Evolutionary conservation across 2,329 filamentous ascomycete genomes (phyloP).

Genomic region (Colletotrichum paranaense): DNA sequence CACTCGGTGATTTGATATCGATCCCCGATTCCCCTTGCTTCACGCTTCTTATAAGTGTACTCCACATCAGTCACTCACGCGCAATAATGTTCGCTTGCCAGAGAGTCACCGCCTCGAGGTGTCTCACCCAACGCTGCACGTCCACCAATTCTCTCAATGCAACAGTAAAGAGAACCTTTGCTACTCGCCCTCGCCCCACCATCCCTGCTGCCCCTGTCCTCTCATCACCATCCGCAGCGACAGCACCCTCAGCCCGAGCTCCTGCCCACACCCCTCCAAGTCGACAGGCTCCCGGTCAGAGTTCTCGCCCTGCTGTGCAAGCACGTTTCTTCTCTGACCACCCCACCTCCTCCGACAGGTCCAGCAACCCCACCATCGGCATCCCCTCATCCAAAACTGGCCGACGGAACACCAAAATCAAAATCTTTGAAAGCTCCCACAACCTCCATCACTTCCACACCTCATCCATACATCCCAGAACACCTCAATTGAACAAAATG

Average conservation of each 20-base stretch:
- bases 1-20: background rate
- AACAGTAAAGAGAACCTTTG: conserved; percentile 26
- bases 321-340: conserved; percentile 35
- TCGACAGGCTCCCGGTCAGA: background rate
- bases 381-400: conserved; percentile 42
- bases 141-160: conserved; percentile 15
- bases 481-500: conserved; percentile 64
- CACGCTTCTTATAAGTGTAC: background rate
- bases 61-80: background rate
- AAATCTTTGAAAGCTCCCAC: conserved; percentile 41
- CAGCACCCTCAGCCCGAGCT: background rate
- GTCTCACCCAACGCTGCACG: conserved; percentile 24
- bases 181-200: conserved; percentile 25
- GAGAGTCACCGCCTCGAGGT: conserved; percentile 24
- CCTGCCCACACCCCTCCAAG: background rate
- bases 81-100: background rate
- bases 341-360: conserved; percentile 25
- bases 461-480: conserved; percentile 33
- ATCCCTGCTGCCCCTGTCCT: conserved; percentile 13
- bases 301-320: conserved; percentile 7
- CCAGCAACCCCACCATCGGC: conserved; percentile 41
- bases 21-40: background rate
- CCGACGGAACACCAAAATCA: conserved; percentile 35
- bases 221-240: background rate
- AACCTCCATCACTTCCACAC: conserved; percentile 23